These are phyloP conservation scores for Pseudovirgaria hyperparasitica DNA, from an alignment of 2,329 filamentous ascomycete genomes.

Conservation along the genomic window DNA sequence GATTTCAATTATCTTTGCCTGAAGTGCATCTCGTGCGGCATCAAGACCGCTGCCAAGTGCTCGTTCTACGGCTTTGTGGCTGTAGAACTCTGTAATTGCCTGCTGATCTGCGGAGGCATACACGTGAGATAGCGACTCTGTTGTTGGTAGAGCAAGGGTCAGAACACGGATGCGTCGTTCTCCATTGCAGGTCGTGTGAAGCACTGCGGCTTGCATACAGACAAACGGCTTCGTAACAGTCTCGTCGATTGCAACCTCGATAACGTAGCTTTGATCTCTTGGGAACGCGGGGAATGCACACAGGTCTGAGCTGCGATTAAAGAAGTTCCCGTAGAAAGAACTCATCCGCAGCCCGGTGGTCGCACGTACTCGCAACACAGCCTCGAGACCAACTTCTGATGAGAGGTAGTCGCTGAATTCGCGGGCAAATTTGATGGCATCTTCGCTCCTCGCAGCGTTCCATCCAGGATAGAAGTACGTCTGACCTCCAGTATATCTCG, in stretches of 20 bases:
- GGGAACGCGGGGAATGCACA: slow-evolving; percentile 98
- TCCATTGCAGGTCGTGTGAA: slow-evolving; percentile 96
- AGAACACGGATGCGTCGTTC: slow-evolving; percentile 90
- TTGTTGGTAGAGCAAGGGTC: slow-evolving; percentile 86
- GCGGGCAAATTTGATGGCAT: slow-evolving; percentile 93
- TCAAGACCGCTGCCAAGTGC: slow-evolving; percentile 77
- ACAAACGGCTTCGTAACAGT: slow-evolving; percentile 82
- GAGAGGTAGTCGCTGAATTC: slow-evolving; percentile 98
- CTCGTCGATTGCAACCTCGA: slow-evolving; percentile 97
- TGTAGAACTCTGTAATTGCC: slow-evolving; percentile 87
- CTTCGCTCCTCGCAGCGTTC: slow-evolving; percentile 87
- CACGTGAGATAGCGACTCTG: slow-evolving; percentile 75
- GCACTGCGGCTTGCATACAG: slow-evolving; percentile 84
- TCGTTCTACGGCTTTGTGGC: slow-evolving; percentile 92
- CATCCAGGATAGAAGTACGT: slow-evolving; percentile 98
- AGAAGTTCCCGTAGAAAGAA: slow-evolving; percentile 98
- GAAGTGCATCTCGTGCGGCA: slow-evolving; percentile 77
- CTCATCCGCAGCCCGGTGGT: slow-evolving; percentile 93
- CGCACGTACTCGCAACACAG: slow-evolving; percentile 86
- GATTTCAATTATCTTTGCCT: slow-evolving; percentile 84
- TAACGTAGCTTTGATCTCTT: slow-evolving; percentile 91
- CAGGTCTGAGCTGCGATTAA: slow-evolving; percentile 93
- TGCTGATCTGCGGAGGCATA: slow-evolving; percentile 93
- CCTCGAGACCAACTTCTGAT: slow-evolving; percentile 88
- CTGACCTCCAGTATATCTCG: slow-evolving; percentile 90